Conservation (phyloP, 2,329 filamentous ascomycete species). For the Colletotrichum endophyticum region DNA sequence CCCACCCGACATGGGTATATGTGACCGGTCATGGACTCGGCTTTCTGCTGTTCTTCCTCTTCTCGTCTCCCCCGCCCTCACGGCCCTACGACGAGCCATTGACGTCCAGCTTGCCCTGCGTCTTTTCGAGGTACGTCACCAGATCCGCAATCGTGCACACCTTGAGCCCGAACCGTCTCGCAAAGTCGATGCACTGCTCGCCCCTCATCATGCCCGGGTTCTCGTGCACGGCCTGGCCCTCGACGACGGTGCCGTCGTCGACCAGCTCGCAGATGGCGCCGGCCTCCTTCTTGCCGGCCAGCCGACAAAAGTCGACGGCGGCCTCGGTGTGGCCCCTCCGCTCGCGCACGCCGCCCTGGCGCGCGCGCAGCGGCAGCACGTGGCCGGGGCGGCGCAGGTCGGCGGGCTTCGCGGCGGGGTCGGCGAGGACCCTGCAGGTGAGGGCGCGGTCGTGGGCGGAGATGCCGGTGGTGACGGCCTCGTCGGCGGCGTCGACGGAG, state of each 20-base stretch:
- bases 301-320: conserved; percentile 84
- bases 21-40: not conserved
- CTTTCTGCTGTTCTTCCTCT: not conserved
- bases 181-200: conserved; percentile 88
- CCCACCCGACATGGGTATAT: not conserved
- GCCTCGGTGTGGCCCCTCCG: conserved; percentile 92
- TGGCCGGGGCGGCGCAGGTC: conserved; percentile 86
- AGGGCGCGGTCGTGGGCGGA: conserved; percentile 85
- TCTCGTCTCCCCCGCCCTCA: not conserved
- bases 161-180: conserved; percentile 84
- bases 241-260: conserved; percentile 77
- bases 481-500: conserved; percentile 79
- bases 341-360: conserved; percentile 79
- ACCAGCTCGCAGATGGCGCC: conserved; percentile 93
- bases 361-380: conserved; percentile 82
- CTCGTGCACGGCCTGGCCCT: conserved; percentile 67
- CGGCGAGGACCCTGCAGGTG: conserved; percentile 79
- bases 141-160: conserved; percentile 96
- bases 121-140: conserved; percentile 78
- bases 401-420: conserved; percentile 58
- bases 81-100: conserved; percentile 40
- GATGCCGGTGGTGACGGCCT: conserved; percentile 85
- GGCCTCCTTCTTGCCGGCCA: conserved; percentile 79
- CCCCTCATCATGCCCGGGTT: conserved; percentile 90
- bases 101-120: conserved; percentile 63